Evolutionary conservation across 352 stramenopile genomes (phyloP), one percentile per base, ranked within the genome.

Genomic region (Sclerospora graminicola): DNA sequence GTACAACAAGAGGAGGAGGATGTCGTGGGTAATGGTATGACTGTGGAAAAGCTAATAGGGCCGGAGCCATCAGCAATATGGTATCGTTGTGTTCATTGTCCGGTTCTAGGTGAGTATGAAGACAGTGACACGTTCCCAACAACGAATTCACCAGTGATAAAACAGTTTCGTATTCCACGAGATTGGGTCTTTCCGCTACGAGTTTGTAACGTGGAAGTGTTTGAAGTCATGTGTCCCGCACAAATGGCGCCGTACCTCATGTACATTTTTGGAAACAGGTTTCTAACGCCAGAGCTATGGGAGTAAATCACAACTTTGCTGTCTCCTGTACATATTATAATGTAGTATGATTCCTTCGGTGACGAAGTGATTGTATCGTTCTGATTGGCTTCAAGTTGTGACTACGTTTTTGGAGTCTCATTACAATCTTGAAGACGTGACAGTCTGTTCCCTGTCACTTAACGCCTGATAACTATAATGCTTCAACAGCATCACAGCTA

Each of bases 121-220:
- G 37, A 57, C n/a, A 51, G 19, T 27, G 31, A 41, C 13, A 30
- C 28, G 10, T 48, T 13, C 20, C 48, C 10, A 7, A 7, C 16
- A 2, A 8, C 18, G 11, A 58, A 51, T 18, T 10, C 32, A 2
- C 38, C 32, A 9, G 8, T 31, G 38, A 23, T 36, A 19, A 60
- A 79, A 45, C 63, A 57, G 26, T 73, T 84, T 10, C 39, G 38
- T 14, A 29, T 82, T 6, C 69, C 63, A 11, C 49, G 35, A 39
- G 65, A 82, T 37, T 84, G 71, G 71, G 35, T 84, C 2, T 64
- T 80, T 14, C 71, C 69, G n/a, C 46, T 77, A 6, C 47, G 54
- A n/a, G 15, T 28, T 9, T 84, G 71, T 33, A 51, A 45, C 2
- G 28, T 82, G 3, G 53, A 75, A 39, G 15, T 53, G 8, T 69